Evolutionary conservation across 306 rosid species (phyloP).

Genomic region (Quercus berberidifolia): DNA sequence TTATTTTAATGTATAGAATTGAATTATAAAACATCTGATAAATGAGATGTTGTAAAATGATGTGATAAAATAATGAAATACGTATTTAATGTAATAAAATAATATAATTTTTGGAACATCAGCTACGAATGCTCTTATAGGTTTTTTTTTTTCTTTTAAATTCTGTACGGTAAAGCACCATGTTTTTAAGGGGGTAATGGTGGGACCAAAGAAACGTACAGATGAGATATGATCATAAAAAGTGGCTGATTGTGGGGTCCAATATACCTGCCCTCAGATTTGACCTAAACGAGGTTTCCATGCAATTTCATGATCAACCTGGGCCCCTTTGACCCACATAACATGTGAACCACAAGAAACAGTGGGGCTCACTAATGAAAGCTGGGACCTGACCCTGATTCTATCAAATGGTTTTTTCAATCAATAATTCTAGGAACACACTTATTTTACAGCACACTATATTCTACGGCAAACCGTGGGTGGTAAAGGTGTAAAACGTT

Average conservation of each 20-base stretch:
- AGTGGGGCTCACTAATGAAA: conserved; percentile 23
- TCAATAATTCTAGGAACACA: too few relatives aligned
- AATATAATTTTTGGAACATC: too few relatives aligned
- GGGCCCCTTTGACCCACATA: conserved; percentile 18
- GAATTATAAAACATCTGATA: too few relatives aligned
- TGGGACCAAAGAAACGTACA: conserved; percentile 13
- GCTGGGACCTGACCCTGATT: conserved; percentile 19
- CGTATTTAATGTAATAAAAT: too few relatives aligned
- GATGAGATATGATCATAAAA: neutral
- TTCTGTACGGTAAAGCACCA: conserved; percentile 29
- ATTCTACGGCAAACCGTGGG: too few relatives aligned
- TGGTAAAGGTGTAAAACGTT: too few relatives aligned
- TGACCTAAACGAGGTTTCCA: neutral
- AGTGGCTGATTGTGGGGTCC: neutral
- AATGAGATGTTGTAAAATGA: too few relatives aligned
- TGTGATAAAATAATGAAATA: too few relatives aligned
- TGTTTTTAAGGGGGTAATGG: neutral
- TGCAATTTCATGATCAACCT: conserved; percentile 12
- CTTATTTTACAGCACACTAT: too few relatives aligned
- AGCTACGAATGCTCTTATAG: too few relatives aligned
- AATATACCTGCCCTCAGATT: neutral
- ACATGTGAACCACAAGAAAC: conserved; percentile 35
- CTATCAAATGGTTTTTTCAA: neutral
- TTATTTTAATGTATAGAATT: too few relatives aligned
- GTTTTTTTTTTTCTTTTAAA: neutral